These are phyloP conservation scores for Volvox africanus DNA, from an alignment of 139 green algal genomes.

Conservation along the genomic window DNA sequence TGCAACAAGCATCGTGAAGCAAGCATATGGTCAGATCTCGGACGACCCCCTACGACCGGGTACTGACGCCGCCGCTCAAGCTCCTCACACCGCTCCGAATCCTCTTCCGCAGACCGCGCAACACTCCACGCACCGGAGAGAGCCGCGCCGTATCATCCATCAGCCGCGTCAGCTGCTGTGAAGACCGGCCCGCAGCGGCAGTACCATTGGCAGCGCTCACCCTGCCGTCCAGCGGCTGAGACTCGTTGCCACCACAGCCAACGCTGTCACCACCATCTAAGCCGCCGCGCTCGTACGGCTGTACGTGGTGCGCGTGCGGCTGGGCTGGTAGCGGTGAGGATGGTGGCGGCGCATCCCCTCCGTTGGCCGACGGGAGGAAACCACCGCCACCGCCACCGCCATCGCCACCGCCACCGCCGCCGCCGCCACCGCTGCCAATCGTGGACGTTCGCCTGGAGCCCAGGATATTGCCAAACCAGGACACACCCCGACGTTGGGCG, in stretches of 20 bases:
- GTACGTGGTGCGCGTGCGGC: not conserved
- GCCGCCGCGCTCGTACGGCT: not conserved
- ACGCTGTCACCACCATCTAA: not conserved
- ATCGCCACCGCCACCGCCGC: not conserved
- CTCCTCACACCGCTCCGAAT: constrained; percentile 3
- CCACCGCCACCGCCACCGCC: not conserved
- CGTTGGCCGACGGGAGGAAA: not conserved
- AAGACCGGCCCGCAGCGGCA: not conserved
- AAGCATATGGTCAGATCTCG: too few relatives aligned
- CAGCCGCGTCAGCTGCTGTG: not conserved
- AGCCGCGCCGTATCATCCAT: constrained; percentile 23
- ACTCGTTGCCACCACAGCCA: not conserved
- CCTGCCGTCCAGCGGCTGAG: not conserved
- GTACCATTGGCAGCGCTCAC: not conserved
- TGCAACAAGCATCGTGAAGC: too few relatives aligned
- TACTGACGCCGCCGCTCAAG: not conserved
- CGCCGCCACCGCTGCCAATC: not conserved
- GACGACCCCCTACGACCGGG: too few relatives aligned
- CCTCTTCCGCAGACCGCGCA: not conserved
- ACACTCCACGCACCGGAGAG: not conserved
- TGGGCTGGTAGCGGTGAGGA: not conserved
- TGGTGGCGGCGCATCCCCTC: not conserved
- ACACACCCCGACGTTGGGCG: not conserved
- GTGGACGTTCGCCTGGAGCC: not conserved
- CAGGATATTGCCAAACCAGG: not conserved